Evolutionary conservation across 148 eudicot genomes (phyloP), one percentile per base, ranked within the genome.

Genomic region (Rhododendron vialii): DNA sequence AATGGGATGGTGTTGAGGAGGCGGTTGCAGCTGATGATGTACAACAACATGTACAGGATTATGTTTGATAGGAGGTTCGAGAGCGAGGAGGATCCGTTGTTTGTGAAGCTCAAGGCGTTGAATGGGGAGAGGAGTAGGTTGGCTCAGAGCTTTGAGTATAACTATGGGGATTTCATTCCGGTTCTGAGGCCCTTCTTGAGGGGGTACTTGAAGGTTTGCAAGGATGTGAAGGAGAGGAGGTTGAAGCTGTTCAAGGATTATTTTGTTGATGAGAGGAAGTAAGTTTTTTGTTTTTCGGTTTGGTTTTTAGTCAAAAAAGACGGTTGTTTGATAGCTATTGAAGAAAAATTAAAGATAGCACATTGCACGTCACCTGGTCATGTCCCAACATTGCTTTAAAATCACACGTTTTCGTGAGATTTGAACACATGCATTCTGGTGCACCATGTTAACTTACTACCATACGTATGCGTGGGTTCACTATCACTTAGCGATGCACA

Each of bases 141-240:
- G 87, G 92, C 95, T 51, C 98, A 95, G 91, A 95, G 98, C 89
- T 93, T 95, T 51, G 96, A 95, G 88, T 95, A 95, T 50, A 95
- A 95, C 36, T 95, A 93, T 53, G 98, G 98, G 1, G 98, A 95
- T 92, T 95, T 95, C 47, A 93, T 95, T 43, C 98, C 98, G 0
- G 88, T 95, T 85, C 83, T 95, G 82, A 91, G 98, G 86, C 98
- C 98, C 0, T 93, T 95, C 86, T 91, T 95, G 87, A 93, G 95
- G 61, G 92, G 94, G 14, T 95, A 95, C 48, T 87, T 95, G 88
- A 95, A 91, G 80, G 86, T 92, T 13, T 95, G 98, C 63, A 89
- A 88, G 86, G 90, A 91, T 41, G 93, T 95, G 12, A 94, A 94
- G 87, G 93, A 91, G n/a, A 92, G 87, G 65, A 91, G 98, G 88